These are phyloP conservation scores for Steccherinum ochraceum DNA, from an alignment of 768 basidiomycete species.

Conservation along the genomic window DNA sequence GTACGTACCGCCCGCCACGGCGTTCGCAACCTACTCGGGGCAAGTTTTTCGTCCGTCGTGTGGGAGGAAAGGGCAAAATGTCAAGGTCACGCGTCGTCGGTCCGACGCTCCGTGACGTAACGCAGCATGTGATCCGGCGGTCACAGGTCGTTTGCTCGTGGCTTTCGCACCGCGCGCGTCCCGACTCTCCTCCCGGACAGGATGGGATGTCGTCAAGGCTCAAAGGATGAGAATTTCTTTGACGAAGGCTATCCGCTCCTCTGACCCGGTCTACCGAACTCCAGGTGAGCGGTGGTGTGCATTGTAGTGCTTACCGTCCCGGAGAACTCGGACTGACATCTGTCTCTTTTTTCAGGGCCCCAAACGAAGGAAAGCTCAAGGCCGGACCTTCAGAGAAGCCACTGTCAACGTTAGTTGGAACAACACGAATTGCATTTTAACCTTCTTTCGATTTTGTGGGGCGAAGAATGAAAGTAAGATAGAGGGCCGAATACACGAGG, in stretches of 20 bases:
- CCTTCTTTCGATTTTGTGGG: no score
- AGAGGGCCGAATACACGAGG: no score
- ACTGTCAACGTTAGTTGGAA: no score
- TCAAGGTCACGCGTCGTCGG: neutral
- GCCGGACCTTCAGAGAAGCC: no score
- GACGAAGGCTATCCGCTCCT: neutral
- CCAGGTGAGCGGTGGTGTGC: neutral
- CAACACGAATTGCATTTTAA: no score
- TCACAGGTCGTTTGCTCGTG: neutral
- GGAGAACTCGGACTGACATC: no score
- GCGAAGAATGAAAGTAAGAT: no score
- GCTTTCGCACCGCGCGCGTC: no score
- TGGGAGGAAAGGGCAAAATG: neutral
- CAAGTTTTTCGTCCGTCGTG: neutral
- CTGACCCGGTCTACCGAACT: neutral
- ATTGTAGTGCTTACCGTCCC: no score
- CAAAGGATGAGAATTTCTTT: neutral
- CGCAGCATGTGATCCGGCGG: neutral
- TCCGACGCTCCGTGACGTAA: neutral
- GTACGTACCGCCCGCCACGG: neutral
- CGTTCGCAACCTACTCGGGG: neutral
- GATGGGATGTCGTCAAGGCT: neutral
- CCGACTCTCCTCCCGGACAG: neutral
- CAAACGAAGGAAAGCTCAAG: no score
- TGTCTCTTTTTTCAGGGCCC: no score